Evolutionary conservation across 495 filamentous ascomycete species (phyloP).

Genomic region (Pseudomonodictys pantanalensis): DNA sequence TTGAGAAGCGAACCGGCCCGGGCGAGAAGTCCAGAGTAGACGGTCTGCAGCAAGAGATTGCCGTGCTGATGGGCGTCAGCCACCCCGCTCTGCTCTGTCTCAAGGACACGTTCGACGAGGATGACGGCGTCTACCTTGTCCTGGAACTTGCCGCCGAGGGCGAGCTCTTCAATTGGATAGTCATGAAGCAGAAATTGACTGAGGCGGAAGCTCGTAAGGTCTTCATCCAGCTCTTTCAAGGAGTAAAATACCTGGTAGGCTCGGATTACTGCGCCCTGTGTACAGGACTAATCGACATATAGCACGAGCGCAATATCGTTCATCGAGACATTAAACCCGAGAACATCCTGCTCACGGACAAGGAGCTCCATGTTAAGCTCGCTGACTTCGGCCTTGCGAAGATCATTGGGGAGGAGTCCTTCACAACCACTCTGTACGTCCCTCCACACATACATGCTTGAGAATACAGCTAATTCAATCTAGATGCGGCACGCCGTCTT

Average conservation of each 20-base stretch:
- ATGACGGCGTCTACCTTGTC: conserved; percentile 85
- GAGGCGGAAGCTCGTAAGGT: conserved; percentile 82
- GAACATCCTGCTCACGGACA: conserved; percentile 88
- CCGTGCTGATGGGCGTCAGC: conserved; percentile 90
- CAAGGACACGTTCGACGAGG: conserved; percentile 92
- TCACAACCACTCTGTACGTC: conserved; percentile 84
- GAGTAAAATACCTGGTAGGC: conserved; percentile 87
- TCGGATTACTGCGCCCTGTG: background rate
- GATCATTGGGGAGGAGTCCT: conserved; percentile 97
- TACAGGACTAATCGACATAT: conserved; percentile 30
- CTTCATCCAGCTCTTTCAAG: conserved; percentile 89
- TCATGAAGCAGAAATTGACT: conserved; percentile 79
- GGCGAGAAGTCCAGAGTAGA: conserved; percentile 81
- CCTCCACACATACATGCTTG: background rate
- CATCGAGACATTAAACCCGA: conserved; percentile 99
- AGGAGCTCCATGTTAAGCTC: conserved; percentile 80
- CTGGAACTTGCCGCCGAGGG: conserved; percentile 88
- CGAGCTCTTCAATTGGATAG: conserved; percentile 92
- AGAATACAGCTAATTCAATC: conserved; percentile 14
- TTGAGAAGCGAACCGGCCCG: conserved; percentile 73
- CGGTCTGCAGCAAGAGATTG: conserved; percentile 90
- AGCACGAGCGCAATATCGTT: conserved; percentile 97
- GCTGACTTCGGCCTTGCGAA: conserved; percentile 98
- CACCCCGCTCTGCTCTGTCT: conserved; percentile 94
- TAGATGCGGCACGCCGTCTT: conserved; percentile 89